These are phyloP conservation scores for Cylindrotheca fusiformis DNA, from an alignment of 108 stramenopile species.

Conservation along the genomic window DNA sequence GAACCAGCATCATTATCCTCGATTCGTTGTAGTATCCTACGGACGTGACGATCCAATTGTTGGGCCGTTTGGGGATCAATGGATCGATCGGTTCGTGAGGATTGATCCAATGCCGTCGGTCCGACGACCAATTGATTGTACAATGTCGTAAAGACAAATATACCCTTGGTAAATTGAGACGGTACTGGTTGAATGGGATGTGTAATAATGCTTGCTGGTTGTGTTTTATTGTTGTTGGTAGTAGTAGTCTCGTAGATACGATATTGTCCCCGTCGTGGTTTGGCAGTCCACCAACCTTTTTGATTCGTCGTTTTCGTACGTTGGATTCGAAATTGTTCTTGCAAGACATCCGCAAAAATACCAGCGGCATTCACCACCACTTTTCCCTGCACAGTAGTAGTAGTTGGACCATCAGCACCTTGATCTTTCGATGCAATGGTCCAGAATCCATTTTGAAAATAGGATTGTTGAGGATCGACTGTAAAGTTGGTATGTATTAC, in stretches of 20 bases:
- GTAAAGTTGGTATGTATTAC: conserved; percentile 31
- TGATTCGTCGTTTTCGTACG: too few species aligned
- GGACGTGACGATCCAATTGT: conserved; percentile 33
- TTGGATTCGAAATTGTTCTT: conserved; percentile 7
- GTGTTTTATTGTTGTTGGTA: background rate
- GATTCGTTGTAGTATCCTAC: conserved; percentile 33
- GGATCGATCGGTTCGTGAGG: conserved; percentile 43
- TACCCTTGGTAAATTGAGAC: conserved; percentile 72
- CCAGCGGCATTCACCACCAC: conserved; percentile 66
- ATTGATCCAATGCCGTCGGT: conserved; percentile 79
- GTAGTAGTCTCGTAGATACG: conserved; percentile 37
- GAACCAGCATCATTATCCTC: conserved; percentile 23
- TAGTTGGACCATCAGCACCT: too few species aligned
- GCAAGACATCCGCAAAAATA: conserved; percentile 46
- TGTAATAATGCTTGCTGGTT: too few species aligned
- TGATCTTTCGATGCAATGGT: too few species aligned
- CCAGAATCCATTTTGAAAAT: conserved; percentile 38
- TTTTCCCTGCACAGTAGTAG: conserved; percentile 17
- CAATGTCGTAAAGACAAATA: conserved; percentile 73
- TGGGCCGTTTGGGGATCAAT: conserved; percentile 46
- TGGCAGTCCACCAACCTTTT: conserved; percentile 28
- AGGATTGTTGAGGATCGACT: conserved; percentile 32
- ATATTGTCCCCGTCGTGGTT: conserved; percentile 74
- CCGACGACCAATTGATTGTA: conserved; percentile 82
- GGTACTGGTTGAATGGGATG: conserved; percentile 83